Evolutionary conservation across 2,329 filamentous ascomycete species (phyloP).

Genomic region (Sarocladiaceae sp.): DNA sequence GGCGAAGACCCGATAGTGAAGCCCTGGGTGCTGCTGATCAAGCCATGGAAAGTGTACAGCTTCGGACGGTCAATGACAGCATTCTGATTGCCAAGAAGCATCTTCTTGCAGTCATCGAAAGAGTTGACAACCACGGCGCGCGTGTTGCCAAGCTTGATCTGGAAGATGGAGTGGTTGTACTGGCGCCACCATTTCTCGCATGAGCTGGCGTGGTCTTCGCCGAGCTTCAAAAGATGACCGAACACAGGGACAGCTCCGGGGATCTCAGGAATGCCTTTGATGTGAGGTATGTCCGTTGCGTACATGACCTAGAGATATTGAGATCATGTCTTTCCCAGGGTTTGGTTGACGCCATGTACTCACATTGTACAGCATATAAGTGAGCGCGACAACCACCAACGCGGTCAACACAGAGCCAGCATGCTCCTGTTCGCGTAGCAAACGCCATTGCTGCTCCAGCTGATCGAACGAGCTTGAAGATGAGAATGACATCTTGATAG

Average conservation of each 20-base stretch:
- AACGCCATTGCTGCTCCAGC: background rate
- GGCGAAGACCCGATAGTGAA: conserved; percentile 52
- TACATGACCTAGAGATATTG: conserved; percentile 18
- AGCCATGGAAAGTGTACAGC: conserved; percentile 49
- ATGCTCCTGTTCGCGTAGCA: conserved; percentile 15
- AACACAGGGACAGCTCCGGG: conserved; percentile 44
- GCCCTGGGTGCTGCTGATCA: conserved; percentile 47
- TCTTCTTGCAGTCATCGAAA: conserved; percentile 46
- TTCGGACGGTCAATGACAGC: conserved; percentile 46
- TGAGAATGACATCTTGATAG: background rate
- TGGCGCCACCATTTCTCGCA: conserved; percentile 47
- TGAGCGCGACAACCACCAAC: conserved; percentile 5
- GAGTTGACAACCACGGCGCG: conserved; percentile 49
- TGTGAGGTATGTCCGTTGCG: conserved; percentile 42
- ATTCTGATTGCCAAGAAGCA: conserved; percentile 44
- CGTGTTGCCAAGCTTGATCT: conserved; percentile 49
- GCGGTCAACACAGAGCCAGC: conserved; percentile 11
- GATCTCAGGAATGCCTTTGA: conserved; percentile 44
- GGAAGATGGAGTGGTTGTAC: conserved; percentile 43
- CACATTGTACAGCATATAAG: conserved; percentile 13
- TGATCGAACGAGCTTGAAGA: conserved; percentile 1
- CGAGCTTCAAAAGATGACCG: conserved; percentile 46
- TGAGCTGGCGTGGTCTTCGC: conserved; percentile 47
- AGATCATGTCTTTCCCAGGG: background rate
- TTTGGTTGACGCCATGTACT: background rate